Conservation (phyloP, 768 basidiomycete genomes). For the Termitomyces bulborhizus region DNA sequence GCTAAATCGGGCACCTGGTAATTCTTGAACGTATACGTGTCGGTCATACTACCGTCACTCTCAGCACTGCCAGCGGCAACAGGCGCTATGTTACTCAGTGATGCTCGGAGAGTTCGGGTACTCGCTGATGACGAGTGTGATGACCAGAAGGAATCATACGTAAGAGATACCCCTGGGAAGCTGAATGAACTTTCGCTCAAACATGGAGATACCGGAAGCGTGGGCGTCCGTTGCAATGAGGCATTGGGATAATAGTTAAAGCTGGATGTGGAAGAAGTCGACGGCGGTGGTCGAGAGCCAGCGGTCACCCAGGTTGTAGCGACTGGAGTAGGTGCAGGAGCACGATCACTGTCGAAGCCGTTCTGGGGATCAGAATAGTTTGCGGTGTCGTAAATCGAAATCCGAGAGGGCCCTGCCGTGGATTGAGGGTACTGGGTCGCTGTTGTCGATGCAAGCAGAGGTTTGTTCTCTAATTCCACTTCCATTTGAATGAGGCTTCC, state of each 20-base stretch:
- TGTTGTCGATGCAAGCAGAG: neutral
- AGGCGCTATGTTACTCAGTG: slow-evolving; percentile 7
- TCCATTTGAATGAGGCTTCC: slow-evolving; percentile 11
- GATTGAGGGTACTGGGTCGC: slow-evolving; percentile 4
- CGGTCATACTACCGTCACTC: neutral
- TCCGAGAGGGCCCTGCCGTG: neutral
- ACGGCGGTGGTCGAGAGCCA: slow-evolving; percentile 2
- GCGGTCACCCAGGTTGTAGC: slow-evolving; percentile 6
- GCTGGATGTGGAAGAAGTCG: slow-evolving; percentile 5
- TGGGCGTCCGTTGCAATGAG: slow-evolving; percentile 6
- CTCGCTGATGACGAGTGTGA: slow-evolving; percentile 31
- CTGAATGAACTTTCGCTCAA: slow-evolving; percentile 18
- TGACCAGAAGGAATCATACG: slow-evolving; percentile 64
- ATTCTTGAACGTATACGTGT: neutral
- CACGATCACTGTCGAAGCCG: slow-evolving; percentile 1
- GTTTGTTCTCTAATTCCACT: slow-evolving; percentile 11
- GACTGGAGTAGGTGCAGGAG: neutral
- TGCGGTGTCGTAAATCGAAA: neutral
- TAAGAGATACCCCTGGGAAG: slow-evolving; percentile 30
- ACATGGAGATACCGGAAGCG: slow-evolving; percentile 6
- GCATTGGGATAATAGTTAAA: slow-evolving; percentile 9
- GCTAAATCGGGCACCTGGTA: neutral
- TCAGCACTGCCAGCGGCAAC: neutral
- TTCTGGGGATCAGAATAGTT: neutral
- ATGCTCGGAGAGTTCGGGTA: slow-evolving; percentile 14